Evolutionary conservation across 306 rosid genomes (phyloP), one percentile per base, ranked within the genome.

Genomic region (Glycine latifolia): DNA sequence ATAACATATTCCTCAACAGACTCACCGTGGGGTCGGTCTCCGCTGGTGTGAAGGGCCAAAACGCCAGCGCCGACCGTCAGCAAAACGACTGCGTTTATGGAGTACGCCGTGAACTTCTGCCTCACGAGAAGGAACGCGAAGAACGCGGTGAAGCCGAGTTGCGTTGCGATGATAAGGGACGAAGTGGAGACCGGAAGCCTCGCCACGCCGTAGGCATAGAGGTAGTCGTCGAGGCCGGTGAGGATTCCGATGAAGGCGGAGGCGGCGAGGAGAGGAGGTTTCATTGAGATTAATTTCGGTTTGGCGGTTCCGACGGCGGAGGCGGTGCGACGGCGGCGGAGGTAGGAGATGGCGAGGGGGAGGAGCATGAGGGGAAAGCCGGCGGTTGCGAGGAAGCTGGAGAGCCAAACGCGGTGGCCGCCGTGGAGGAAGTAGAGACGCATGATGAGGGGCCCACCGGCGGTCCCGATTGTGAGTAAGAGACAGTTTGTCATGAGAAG

Each of bases 361-460:
- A 87, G 0, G 11, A 94, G 35, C 55, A 92, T 79, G 76, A 94
- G 1, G 1, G 98, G 98, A 79, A 88, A 94, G 52, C 92, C 96
- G 5, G 84, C 92, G 47, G 97, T 89, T 77, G 89, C 67, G 7
- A 94, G 95, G 78, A 67, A 86, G 87, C 89, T 66, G 0, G 93
- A 89, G 6, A 94, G 91, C 96, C 97, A 90, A n/a, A 92, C 85
- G 0, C 97, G 89, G 0, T 88, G 56, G 71, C 98, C 95, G 58
- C 98, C 97, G 37, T 88, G 92, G 79, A 92, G 3, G 88, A 88
- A 94, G 85, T 94, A 94, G 69, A 94, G 92, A 13, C 98, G 91
- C 88, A 82, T 81, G 3, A 90, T 26, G 47, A 94, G 71, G 6
- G 97, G 98, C 16, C 97, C 97, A 5, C 92, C 92, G 80, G 79